phyloP scores from a whole-genome alignment of 1,284 basidiomycete species.

The Puccinia triticina region DNA sequence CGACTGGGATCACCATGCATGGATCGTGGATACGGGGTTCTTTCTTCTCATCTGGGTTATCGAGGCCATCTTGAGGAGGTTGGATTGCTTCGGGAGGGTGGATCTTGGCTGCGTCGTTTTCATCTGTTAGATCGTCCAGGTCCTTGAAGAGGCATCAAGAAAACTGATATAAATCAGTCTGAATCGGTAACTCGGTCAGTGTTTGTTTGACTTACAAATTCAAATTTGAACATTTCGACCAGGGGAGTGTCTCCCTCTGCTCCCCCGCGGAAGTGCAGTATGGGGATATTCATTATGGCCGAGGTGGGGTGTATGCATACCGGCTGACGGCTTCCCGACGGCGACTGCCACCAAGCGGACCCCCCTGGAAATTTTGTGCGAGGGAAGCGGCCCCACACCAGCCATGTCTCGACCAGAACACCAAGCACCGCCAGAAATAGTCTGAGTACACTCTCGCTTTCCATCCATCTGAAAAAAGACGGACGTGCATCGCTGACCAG shows the following conservation, averaged over 20 bases:
- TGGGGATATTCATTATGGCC: background rate
- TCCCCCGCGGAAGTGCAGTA: background rate
- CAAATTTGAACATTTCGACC: constrained; percentile 43
- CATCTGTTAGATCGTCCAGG: constrained; percentile 15
- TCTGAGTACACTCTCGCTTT: constrained; percentile 60
- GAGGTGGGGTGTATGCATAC: background rate
- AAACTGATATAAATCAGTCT: background rate
- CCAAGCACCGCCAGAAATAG: constrained; percentile 93
- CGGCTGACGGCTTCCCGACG: background rate
- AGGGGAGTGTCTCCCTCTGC: background rate
- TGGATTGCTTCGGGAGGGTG: background rate
- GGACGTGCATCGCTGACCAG: background rate
- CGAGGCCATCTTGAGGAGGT: background rate
- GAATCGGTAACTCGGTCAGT: background rate
- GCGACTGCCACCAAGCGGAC: background rate
- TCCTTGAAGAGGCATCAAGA: constrained; percentile 8
- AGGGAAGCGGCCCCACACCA: background rate
- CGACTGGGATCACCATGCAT: background rate
- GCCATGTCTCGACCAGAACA: constrained; percentile 93
- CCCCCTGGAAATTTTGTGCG: no score
- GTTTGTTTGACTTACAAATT: constrained; percentile 23
- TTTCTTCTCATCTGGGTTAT: background rate
- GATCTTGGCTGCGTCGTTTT: no score
- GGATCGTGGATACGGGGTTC: background rate
- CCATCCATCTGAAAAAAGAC: background rate